Conservation (phyloP, 768 basidiomycete genomes). For the Termitomyces sp. region DNA sequence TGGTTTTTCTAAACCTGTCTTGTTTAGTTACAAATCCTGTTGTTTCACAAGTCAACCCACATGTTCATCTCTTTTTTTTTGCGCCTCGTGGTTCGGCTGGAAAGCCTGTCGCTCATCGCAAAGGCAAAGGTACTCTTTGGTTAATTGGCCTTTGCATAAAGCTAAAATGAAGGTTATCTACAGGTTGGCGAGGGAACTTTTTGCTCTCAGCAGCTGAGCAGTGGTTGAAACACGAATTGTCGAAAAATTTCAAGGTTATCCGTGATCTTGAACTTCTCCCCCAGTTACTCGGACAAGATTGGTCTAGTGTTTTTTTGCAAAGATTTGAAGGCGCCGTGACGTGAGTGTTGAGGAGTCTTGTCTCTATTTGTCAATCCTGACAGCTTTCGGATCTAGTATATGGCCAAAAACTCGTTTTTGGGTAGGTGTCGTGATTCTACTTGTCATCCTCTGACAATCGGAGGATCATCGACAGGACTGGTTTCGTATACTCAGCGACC, state of each 20-base stretch:
- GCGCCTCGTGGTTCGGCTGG: constrained; percentile 86
- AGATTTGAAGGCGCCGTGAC: constrained; percentile 86
- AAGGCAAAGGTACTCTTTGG: constrained; percentile 70
- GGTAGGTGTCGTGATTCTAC: constrained; percentile 32
- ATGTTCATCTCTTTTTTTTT: constrained; percentile 94
- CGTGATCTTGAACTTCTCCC: constrained; percentile 94
- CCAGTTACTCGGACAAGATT: constrained; percentile 88
- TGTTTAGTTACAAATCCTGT: constrained; percentile 80
- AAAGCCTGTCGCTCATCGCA: constrained; percentile 89
- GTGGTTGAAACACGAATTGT: constrained; percentile 91
- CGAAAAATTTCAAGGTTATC: constrained; percentile 97
- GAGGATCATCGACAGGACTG: constrained; percentile 54
- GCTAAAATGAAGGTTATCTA: background rate
- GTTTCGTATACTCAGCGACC: constrained; percentile 80
- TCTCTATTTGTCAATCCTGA: constrained; percentile 13
- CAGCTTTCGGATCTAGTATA: constrained; percentile 40
- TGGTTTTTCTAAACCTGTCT: background rate
- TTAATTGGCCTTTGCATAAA: background rate
- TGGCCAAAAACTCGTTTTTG: constrained; percentile 79
- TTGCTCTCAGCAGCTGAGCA: constrained; percentile 89
- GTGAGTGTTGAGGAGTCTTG: constrained; percentile 42
- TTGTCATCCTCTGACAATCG: constrained; percentile 2
- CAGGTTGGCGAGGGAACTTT: constrained; percentile 95
- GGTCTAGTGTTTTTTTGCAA: constrained; percentile 95
- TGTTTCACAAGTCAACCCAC: constrained; percentile 91